Evolutionary conservation across 2,329 filamentous ascomycete genomes (phyloP), one percentile per base, ranked within the genome.

Genomic region (Arthrinium phaeospermum): DNA sequence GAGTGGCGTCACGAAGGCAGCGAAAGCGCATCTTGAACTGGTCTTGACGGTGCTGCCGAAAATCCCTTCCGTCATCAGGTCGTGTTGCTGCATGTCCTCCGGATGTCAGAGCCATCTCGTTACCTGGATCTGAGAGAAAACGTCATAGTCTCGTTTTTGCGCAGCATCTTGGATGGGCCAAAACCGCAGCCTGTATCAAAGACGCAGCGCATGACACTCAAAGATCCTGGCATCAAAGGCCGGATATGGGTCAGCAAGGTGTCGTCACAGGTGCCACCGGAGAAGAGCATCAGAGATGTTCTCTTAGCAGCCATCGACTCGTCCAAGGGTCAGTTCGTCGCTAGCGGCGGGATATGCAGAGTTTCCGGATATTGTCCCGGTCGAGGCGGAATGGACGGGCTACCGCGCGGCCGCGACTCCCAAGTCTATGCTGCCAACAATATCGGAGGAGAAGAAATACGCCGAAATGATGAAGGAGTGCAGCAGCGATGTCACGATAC

Each of bases 111-210:
- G 46, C 91, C 91, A 10, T 90, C 92, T 5, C 89, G 90, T 67
- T 94, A 96, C 84, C 91, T 96, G 83, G 93, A 97, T 80, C 83
- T 98, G 4, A 88, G 88, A 70, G 96, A 92, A 19, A 92, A 93
- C 72, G 79, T 98, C 71, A 91, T 88, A 0, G 86, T 98, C 71
- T 88, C 90, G 37, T 83, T 96, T 22, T 81, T 98, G n/a, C 91
- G 94, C 27, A 89, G 89, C 0, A 85, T 94, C 71, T 80, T 94
- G 70, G 79, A 81, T 19, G 82, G 84, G 3, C 81, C 82, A 1
- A 83, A 82, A 22, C 85, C 86, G 0, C 79, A 77, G 14, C 85
- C 90, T 37, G 82, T 97, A 34, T 85, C 87, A 0, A 87, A 90
- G 73, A 83, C 88, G 8, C 96, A 98, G 81, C 77, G 77, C 47